phyloP scores from a whole-genome alignment of 768 basidiomycete species.

The Solioccasus polychromus region DNA sequence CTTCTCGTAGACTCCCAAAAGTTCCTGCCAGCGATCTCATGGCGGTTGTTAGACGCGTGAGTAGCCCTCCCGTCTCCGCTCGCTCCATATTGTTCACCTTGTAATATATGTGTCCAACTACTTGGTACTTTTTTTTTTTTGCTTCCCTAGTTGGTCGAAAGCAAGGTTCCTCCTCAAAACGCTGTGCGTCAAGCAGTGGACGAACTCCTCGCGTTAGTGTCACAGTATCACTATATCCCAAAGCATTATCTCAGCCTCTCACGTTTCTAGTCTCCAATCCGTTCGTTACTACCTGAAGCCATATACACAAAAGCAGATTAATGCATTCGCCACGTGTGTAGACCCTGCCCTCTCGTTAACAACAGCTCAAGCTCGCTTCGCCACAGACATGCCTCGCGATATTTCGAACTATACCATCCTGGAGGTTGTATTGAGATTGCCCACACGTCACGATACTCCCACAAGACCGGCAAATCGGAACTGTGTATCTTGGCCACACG shows the following conservation, averaged over 20 bases:
- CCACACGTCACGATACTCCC: conserved; percentile 84
- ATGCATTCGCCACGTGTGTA: conserved; percentile 89
- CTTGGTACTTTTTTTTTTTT: conserved; percentile 22
- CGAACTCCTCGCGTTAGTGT: conserved; percentile 68
- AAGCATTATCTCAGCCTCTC: conserved; percentile 14
- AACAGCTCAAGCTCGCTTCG: conserved; percentile 26
- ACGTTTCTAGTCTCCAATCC: conserved; percentile 54
- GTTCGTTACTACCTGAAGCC: conserved; percentile 75
- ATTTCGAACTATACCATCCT: conserved; percentile 84
- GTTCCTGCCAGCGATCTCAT: conserved; percentile 67
- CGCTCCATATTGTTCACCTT: conserved; percentile 30
- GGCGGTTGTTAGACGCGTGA: conserved; percentile 73
- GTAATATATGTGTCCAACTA: conserved; percentile 11
- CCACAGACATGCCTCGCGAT: conserved; percentile 79
- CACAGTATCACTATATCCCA: conserved; percentile 15
- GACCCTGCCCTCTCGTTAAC: conserved; percentile 24
- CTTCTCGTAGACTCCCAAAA: conserved; percentile 72
- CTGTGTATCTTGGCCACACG: conserved; percentile 85
- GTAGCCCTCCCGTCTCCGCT: conserved; percentile 28
- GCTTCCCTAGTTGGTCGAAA: conserved; percentile 51
- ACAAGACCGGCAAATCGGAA: conserved; percentile 86
- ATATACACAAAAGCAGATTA: conserved; percentile 82
- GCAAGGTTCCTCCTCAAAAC: conserved; percentile 52
- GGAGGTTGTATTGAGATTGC: conserved; percentile 84
- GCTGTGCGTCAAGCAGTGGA: conserved; percentile 73